Base-by-base conservation (phyloP, 805 yeast species). In the Teunomyces pallodes region DNA sequence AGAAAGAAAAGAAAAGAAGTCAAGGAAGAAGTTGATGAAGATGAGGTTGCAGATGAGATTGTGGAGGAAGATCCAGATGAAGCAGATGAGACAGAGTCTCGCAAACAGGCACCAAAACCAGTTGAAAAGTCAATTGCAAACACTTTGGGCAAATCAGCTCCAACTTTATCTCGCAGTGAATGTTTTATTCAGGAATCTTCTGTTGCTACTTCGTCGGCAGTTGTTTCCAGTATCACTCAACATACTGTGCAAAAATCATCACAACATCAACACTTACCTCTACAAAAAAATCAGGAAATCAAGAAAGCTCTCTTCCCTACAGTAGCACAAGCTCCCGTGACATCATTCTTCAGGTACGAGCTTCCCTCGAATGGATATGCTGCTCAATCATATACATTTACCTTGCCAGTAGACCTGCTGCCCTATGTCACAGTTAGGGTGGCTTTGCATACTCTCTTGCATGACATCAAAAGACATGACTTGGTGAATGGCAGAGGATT, bases 311-410 rank as follows among this genome's bases (percentile, higher is more conserved):
- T 72, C 28, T 71, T 72, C 52, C 74, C 76, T 2, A 59, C 65
- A 4, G 66, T 62, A 17, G 47, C 56, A 1, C 48, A 50, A 6
- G 58, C 58, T 7, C 60, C 70, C 5, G 54, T 62, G 8, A 49
- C 64, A 8, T 61, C 69, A n/a, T 56, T 72, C 43, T 68, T 71
- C 50, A 74, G 72, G 33, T 72, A 69, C 54, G 60, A 59, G 43
- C 64, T 73, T 46, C 67, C 67, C 9, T 60, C 75, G 1, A 65
- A 65, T 46, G 78, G 78, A 2, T 70, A 62, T 50, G 61, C 72
- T n/a, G 51, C 65, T 28, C 74, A 69, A 49, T 59, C 75, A 2
- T 72, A 70, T 53, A 57, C 75, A 3, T 31, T 72, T 7, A 50
- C 67, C 2, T 66, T 73, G 42, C 76, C 77, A 9, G 62, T 62